Evolutionary conservation across 129 eudicot genomes (phyloP), one percentile per base, ranked within the genome.

Genomic region (Lactuca sativa): DNA sequence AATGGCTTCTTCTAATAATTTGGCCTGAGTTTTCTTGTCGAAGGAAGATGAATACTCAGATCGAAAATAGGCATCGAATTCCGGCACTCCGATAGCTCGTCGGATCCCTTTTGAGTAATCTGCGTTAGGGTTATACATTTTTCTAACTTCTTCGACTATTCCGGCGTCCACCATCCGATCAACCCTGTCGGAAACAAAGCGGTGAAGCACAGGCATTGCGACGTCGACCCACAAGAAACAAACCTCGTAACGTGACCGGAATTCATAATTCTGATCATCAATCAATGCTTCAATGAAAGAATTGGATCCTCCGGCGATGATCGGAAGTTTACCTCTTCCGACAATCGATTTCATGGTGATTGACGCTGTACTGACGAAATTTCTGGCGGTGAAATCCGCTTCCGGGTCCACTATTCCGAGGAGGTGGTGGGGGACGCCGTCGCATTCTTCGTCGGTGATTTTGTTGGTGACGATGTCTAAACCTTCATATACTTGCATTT

Each of bases 171-270:
- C 89, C 99, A 93, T 93, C 73, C 78, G 63, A 40, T 93, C 91
- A 9, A 93, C 97, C 10, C 99, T 78, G 0, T 90, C 82, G 0
- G 88, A 87, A 17, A 93, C 83, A 40, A 78, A 83, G 0, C 69
- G 61, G 6, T 83, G 75, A 1, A 93, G 78, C 32, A 87, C 83
- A 0, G 85, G 88, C 83, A 77, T 78, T 31, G 84, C 76, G 2
- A 90, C 99, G 62, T 93, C 97, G 15, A 93, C 90, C 99, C 99
- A 93, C 30, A 93, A 78, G 77, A 93, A 90, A 48, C 99, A 93
- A 25, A 86, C 85, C 0, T 91, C 95, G 59, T 83, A 91, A 48
- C 74, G 75, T 4, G 91, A 72, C 2, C 75, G 62, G 12, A 89
- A 89, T 54, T 82, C 84, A 2, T 75, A 33, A 12, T 59, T 71